Evolutionary conservation across 495 filamentous ascomycete genomes (phyloP).

Genomic region (Hypoxylon crocopeplum): DNA sequence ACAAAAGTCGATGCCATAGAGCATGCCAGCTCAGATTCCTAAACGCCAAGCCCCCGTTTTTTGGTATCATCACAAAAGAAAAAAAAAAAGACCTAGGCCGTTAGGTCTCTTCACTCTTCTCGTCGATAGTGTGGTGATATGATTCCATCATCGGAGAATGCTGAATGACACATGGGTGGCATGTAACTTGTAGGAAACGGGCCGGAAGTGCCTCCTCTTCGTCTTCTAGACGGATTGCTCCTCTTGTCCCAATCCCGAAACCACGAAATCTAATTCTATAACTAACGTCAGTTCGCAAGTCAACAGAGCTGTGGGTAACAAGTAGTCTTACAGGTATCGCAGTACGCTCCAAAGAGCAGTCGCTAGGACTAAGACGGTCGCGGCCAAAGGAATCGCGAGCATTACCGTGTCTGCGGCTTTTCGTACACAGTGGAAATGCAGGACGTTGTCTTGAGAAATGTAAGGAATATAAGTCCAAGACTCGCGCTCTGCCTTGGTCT

Average conservation of each 20-base stretch:
- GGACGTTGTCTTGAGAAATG: constrained; percentile 26
- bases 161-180: constrained; percentile 1
- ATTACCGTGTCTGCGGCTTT: constrained; percentile 48
- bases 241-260: neutral
- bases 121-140: constrained; percentile 2
- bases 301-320: neutral
- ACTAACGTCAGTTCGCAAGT: constrained; percentile 5
- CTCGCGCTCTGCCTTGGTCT: constrained; percentile 35
- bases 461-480: constrained; percentile 34
- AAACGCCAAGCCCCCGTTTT: constrained; percentile 30
- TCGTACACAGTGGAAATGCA: constrained; percentile 38
- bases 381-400: constrained; percentile 42
- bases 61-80: constrained; percentile 33
- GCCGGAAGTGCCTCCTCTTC: constrained; percentile 4
- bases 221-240: constrained; percentile 21
- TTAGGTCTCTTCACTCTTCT: constrained; percentile 18
- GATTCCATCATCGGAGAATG: neutral
- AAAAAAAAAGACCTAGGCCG: constrained; percentile 7
- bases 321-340: constrained; percentile 24
- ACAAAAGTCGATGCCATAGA: constrained; percentile 20
- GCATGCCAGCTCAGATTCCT: constrained; percentile 32
- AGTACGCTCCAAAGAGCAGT: constrained; percentile 41
- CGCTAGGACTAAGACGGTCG: constrained; percentile 43
- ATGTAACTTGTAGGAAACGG: neutral
- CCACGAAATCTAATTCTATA: constrained; percentile 7